phyloP scores from a whole-genome alignment of 164 flowering plant genomes.

The Berberis thunbergii region DNA sequence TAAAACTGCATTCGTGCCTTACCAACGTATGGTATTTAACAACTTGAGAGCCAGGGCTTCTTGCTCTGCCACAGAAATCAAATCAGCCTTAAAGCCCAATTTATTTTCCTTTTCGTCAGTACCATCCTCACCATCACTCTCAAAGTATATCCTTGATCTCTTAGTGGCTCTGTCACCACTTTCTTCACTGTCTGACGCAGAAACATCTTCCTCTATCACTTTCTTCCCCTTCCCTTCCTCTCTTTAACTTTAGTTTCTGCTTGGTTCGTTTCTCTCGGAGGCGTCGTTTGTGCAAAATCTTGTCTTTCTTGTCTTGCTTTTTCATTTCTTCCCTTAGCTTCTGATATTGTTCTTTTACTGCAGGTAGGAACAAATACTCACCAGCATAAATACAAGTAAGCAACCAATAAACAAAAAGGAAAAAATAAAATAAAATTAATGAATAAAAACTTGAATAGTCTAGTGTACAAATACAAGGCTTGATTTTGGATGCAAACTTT shows the following conservation, averaged over 20 bases:
- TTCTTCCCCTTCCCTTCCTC: conserved; percentile 32
- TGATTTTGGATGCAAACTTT: too few species aligned
- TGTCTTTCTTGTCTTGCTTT: conserved; percentile 69
- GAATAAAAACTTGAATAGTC: too few species aligned
- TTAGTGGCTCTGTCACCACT: conserved; percentile 20
- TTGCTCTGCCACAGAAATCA: conserved; percentile 63
- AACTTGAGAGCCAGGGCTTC: conserved; percentile 83
- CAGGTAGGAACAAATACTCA: conserved; percentile 7
- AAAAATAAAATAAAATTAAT: background rate
- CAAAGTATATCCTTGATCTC: conserved; percentile 49
- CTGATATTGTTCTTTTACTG: conserved; percentile 42
- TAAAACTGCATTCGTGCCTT: background rate
- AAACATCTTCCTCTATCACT: conserved; percentile 23
- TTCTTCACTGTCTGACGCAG: conserved; percentile 41
- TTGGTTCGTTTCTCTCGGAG: conserved; percentile 47
- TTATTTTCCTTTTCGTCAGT: conserved; percentile 16
- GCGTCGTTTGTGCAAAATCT: conserved; percentile 39
- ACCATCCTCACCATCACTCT: conserved; percentile 35
- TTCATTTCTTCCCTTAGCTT: conserved; percentile 60
- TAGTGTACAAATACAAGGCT: too few species aligned
- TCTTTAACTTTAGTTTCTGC: conserved; percentile 57
- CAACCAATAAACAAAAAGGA: too few species aligned
- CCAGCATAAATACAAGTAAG: too few species aligned
- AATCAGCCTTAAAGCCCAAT: conserved; percentile 12
- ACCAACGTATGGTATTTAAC: conserved; percentile 57